Evolutionary conservation across 2,329 filamentous ascomycete genomes (phyloP).

Genomic region (Aspergillus sp.): DNA sequence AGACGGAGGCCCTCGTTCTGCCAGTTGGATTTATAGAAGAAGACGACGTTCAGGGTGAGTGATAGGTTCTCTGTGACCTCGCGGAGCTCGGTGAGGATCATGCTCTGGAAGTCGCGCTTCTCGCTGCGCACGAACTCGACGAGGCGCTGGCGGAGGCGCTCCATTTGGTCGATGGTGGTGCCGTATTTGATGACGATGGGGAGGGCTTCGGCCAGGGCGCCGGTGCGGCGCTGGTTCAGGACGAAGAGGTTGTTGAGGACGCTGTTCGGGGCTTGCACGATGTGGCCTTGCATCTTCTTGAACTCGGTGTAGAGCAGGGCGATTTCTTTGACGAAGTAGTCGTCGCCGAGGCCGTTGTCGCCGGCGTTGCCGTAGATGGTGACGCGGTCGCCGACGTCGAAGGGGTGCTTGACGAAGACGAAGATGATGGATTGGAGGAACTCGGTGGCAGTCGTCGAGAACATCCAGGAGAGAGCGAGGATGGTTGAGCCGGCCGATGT

Average conservation of each 20-base stretch:
- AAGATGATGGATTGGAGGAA: slow-evolving; percentile 93
- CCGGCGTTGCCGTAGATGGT: slow-evolving; percentile 90
- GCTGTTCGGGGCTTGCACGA: slow-evolving; percentile 93
- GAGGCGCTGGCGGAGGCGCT: slow-evolving; percentile 74
- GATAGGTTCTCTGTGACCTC: slow-evolving; percentile 80
- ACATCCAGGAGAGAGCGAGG: slow-evolving; percentile 88
- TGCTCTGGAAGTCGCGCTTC: slow-evolving; percentile 84
- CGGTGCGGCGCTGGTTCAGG: slow-evolving; percentile 88
- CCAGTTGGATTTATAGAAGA: slow-evolving; percentile 97
- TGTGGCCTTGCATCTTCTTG: slow-evolving; percentile 97
- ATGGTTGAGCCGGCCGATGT: slow-evolving; percentile 84
- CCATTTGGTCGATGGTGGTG: slow-evolving; percentile 78
- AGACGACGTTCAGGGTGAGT: slow-evolving; percentile 86
- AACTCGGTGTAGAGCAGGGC: slow-evolving; percentile 93
- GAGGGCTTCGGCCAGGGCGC: slow-evolving; percentile 81
- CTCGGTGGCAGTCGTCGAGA: slow-evolving; percentile 89
- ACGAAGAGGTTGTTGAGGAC: slow-evolving; percentile 92
- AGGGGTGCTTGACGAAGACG: slow-evolving; percentile 95
- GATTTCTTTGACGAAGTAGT: slow-evolving; percentile 96
- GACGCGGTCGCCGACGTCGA: slow-evolving; percentile 92
- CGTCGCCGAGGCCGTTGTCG: slow-evolving; percentile 73
- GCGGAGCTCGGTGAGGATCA: slow-evolving; percentile 81
- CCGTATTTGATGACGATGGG: slow-evolving; percentile 85
- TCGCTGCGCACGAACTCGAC: slow-evolving; percentile 79
- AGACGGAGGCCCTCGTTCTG: slow-evolving; percentile 92